These are phyloP conservation scores for Aspergillus fischeri DNA, from an alignment of 2,329 filamentous ascomycete species.

Conservation along the genomic window DNA sequence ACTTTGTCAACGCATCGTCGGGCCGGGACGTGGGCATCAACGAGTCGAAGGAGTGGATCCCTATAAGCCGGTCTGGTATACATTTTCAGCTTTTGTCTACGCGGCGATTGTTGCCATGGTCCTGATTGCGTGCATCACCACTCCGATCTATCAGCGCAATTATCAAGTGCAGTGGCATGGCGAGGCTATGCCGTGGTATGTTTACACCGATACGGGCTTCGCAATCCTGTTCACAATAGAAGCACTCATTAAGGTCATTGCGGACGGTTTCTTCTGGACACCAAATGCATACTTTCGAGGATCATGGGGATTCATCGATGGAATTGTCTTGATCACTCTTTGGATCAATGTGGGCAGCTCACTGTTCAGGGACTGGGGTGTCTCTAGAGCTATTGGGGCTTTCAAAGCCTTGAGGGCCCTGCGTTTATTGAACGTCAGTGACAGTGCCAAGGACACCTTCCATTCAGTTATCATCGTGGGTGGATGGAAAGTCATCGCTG, in stretches of 20 bases:
- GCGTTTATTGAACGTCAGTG: constrained; percentile 88
- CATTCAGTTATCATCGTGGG: constrained; percentile 93
- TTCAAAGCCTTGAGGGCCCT: constrained; percentile 95
- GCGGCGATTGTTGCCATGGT: constrained; percentile 96
- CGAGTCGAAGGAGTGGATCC: constrained; percentile 87
- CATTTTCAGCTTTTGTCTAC: constrained; percentile 91
- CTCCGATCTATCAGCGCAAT: constrained; percentile 90
- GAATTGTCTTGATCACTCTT: constrained; percentile 81
- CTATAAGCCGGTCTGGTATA: constrained; percentile 85
- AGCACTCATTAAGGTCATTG: constrained; percentile 85
- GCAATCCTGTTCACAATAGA: constrained; percentile 81
- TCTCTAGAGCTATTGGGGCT: constrained; percentile 87
- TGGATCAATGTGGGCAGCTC: constrained; percentile 92
- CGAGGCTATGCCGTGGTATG: constrained; percentile 63
- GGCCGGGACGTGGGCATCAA: constrained; percentile 80
- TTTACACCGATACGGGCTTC: constrained; percentile 89
- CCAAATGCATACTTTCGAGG: constrained; percentile 96
- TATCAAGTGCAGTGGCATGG: constrained; percentile 63
- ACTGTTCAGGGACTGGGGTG: constrained; percentile 72
- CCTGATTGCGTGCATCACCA: constrained; percentile 89
- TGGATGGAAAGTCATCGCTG: constrained; percentile 87
- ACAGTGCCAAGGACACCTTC: constrained; percentile 92
- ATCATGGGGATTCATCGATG: constrained; percentile 95
- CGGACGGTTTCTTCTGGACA: constrained; percentile 93
- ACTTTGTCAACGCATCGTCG: constrained; percentile 83